These are phyloP conservation scores for Pythium aristosporum DNA, from an alignment of 352 stramenopile genomes.

Conservation along the genomic window DNA sequence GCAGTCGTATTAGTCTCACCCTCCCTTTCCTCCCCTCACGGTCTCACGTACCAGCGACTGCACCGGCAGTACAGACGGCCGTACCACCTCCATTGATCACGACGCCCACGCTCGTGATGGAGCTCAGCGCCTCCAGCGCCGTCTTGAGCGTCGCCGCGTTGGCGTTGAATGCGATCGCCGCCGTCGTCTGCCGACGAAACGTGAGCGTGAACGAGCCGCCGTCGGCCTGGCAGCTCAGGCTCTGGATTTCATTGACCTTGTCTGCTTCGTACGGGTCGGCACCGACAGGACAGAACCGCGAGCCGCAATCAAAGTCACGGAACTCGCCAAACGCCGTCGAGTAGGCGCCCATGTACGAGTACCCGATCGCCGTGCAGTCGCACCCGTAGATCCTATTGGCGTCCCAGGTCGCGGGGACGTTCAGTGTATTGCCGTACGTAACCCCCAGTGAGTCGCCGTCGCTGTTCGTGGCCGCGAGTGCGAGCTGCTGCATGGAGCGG, in stretches of 20 bases:
- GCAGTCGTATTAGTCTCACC: background rate
- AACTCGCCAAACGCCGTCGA: conserved; percentile 52
- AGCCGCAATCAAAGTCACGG: conserved; percentile 66
- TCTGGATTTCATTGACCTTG: conserved; percentile 74
- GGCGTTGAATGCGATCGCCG: conserved; percentile 51
- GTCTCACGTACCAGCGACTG: conserved; percentile 39
- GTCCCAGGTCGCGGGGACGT: conserved; percentile 76
- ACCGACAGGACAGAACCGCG: conserved; percentile 84
- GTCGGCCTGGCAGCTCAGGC: conserved; percentile 48
- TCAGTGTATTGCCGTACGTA: conserved; percentile 67
- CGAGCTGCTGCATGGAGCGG: conserved; percentile 72
- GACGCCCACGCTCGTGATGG: conserved; percentile 53
- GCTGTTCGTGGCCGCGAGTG: conserved; percentile 30
- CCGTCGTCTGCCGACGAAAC: conserved; percentile 65
- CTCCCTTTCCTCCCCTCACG: background rate
- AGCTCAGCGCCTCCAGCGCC: conserved; percentile 53
- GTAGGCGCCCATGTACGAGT: conserved; percentile 66
- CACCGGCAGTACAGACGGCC: conserved; percentile 36
- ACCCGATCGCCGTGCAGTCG: conserved; percentile 45
- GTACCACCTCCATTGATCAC: conserved; percentile 38
- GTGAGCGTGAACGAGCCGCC: conserved; percentile 64
- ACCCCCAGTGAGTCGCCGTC: conserved; percentile 41
- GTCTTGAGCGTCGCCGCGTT: conserved; percentile 37
- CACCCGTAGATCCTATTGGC: conserved; percentile 84
- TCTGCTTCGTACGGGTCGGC: conserved; percentile 78